Percentiles rank a stretch among this genome's conserved stretches.
Evolutionary conservation across 129 eudicot genomes (phyloP).

Genomic region (Logfia minima): DNA sequence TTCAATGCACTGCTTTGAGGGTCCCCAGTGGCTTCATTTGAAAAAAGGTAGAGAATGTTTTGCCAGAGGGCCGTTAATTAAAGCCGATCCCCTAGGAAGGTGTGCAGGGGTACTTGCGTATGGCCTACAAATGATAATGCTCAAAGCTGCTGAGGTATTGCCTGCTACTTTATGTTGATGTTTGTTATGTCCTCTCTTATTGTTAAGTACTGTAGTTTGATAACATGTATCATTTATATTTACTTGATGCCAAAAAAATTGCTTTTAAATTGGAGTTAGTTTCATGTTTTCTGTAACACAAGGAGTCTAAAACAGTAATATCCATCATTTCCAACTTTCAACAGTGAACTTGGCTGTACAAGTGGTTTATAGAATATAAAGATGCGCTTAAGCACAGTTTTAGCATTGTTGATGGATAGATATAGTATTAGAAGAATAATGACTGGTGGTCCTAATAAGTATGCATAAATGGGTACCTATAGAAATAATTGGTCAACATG

Average conservation of each 20-base stretch:
- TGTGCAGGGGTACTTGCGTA: conserved; percentile 90
- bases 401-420: background rate
- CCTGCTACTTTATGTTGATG: conserved; percentile 18
- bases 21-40: conserved; percentile 88
- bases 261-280: background rate
- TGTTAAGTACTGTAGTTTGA: background rate
- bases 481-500: too few relatives aligned
- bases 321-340: background rate
- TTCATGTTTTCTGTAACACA: background rate
- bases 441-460: background rate
- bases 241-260: background rate
- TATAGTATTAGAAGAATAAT: background rate
- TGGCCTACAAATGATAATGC: conserved; percentile 88
- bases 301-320: background rate
- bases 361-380: conserved; percentile 5
- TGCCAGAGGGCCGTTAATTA: conserved; percentile 81
- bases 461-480: too few relatives aligned
- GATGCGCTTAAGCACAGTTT: background rate
- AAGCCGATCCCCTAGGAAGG: conserved; percentile 91
- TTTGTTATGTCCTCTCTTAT: conserved; percentile 10
- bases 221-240: background rate
- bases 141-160: conserved; percentile 92
- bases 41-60: conserved; percentile 87
- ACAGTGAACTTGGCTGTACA: conserved; percentile 5
- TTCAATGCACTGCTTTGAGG: conserved; percentile 99